These are phyloP conservation scores for Thermothielavioides terrestris DNA, from an alignment of 495 filamentous ascomycete genomes.

Conservation along the genomic window DNA sequence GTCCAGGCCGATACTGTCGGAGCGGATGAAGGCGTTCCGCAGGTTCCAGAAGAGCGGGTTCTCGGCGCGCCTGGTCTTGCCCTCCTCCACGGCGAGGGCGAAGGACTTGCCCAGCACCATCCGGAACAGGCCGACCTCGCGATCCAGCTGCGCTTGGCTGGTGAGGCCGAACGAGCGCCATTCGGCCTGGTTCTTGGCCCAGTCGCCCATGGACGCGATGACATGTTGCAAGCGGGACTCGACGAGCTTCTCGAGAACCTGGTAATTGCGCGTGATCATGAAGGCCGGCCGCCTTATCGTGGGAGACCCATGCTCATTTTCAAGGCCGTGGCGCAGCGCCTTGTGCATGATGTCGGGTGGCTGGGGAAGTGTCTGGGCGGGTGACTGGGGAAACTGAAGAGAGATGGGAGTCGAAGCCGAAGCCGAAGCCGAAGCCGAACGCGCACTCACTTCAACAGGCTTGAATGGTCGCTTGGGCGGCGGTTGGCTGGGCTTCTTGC, in stretches of 20 bases:
- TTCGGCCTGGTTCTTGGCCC: conserved; percentile 10
- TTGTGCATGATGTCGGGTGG: background rate
- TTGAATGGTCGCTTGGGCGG: too few species aligned
- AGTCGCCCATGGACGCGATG: conserved; percentile 9
- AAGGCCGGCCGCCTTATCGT: background rate
- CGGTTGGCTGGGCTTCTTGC: background rate
- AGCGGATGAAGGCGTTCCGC: conserved; percentile 47
- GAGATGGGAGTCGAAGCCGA: background rate
- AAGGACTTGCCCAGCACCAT: conserved; percentile 28
- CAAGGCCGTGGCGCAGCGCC: background rate
- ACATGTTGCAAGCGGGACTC: conserved; percentile 11
- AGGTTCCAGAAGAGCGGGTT: conserved; percentile 48
- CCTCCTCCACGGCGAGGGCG: conserved; percentile 22
- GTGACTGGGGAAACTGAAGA: background rate
- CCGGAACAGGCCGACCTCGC: conserved; percentile 30
- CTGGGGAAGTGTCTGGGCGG: background rate
- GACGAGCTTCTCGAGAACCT: conserved; percentile 23
- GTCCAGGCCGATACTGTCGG: conserved; percentile 39
- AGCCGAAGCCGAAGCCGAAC: too few species aligned
- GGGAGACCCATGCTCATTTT: background rate
- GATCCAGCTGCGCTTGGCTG: conserved; percentile 22
- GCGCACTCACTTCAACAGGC: too few species aligned
- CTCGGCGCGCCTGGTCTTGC: conserved; percentile 23
- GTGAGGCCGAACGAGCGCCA: conserved; percentile 28
- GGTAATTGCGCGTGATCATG: conserved; percentile 16